These are phyloP conservation scores for Picea abies DNA, from an alignment of 83 land plant genomes.

Conservation along the genomic window DNA sequence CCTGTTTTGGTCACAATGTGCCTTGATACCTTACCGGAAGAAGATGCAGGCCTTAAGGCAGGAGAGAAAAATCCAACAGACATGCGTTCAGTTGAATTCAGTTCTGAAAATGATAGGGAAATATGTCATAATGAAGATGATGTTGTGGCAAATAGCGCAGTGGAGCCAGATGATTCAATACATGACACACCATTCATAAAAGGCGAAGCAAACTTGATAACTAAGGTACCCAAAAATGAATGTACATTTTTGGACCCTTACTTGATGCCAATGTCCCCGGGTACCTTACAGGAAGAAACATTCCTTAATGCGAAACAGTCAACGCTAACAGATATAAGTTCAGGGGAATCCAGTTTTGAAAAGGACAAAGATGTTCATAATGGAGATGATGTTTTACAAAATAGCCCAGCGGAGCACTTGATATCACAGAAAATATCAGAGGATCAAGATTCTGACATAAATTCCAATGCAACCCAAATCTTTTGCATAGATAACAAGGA, in stretches of 20 bases:
- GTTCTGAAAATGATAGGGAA: not conserved
- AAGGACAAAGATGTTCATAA: not conserved
- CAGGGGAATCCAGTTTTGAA: constrained; percentile 1
- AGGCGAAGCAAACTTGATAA: not conserved
- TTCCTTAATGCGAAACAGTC: not conserved
- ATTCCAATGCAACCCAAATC: not conserved
- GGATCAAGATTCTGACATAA: not conserved
- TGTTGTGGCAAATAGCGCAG: not conserved
- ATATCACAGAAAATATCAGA: not conserved
- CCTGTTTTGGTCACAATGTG: not conserved
- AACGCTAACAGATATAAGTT: not conserved
- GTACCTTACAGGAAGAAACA: not conserved
- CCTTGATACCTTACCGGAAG: not conserved
- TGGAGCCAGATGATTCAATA: not conserved
- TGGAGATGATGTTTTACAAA: not conserved
- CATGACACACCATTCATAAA: not conserved
- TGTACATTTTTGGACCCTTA: not conserved
- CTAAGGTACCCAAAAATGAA: not conserved
- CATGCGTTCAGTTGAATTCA: not conserved
- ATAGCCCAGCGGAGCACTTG: not conserved
- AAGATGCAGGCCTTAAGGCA: not conserved
- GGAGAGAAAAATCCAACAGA: not conserved
- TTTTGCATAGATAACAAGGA: not conserved
- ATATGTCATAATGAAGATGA: not conserved
- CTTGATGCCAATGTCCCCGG: not conserved